Conservation (phyloP, 495 filamentous ascomycete species). For the Xanthoparmelia taractica region DNA sequence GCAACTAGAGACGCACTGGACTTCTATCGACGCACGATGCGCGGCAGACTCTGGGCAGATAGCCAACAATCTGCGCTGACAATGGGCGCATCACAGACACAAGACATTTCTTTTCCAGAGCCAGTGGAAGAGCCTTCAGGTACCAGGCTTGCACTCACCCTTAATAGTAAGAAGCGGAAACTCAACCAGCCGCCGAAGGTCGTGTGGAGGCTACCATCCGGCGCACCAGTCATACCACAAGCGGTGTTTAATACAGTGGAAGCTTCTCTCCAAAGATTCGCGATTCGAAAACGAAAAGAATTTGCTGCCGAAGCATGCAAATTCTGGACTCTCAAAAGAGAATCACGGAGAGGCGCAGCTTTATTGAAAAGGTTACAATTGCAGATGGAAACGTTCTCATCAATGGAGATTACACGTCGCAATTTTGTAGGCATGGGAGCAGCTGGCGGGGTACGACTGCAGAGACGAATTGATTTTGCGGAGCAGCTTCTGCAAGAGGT, state of each 20-base stretch:
- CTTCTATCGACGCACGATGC: conserved; percentile 83
- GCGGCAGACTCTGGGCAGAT: conserved; percentile 79
- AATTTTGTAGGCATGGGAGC: conserved; percentile 90
- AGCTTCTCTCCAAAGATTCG: conserved; percentile 68
- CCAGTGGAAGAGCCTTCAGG: conserved; percentile 25
- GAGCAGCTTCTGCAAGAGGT: conserved; percentile 67
- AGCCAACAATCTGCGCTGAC: conserved; percentile 81
- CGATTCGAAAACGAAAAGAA: conserved; percentile 76
- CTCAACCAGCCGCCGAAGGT: conserved; percentile 54
- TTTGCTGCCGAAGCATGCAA: conserved; percentile 88
- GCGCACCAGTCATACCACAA: conserved; percentile 86
- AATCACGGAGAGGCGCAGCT: conserved; percentile 83
- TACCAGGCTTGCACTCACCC: conserved; percentile 49
- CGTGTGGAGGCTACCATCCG: conserved; percentile 90
- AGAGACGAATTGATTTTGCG: conserved; percentile 81
- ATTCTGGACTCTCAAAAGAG: conserved; percentile 96
- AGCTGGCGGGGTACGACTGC: conserved; percentile 66
- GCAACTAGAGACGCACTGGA: conserved; percentile 61
- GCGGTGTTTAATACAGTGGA: conserved; percentile 75
- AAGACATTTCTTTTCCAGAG: conserved; percentile 35
- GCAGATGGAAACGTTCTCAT: conserved; percentile 90
- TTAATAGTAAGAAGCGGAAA: conserved; percentile 71
- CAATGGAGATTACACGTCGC: conserved; percentile 89
- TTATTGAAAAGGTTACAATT: conserved; percentile 86
- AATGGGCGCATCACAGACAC: conserved; percentile 56